Evolutionary conservation across 192 early-diverging fungal genomes (phyloP), one percentile per base, ranked within the genome.

Genomic region (Dimargaris xerosporica): DNA sequence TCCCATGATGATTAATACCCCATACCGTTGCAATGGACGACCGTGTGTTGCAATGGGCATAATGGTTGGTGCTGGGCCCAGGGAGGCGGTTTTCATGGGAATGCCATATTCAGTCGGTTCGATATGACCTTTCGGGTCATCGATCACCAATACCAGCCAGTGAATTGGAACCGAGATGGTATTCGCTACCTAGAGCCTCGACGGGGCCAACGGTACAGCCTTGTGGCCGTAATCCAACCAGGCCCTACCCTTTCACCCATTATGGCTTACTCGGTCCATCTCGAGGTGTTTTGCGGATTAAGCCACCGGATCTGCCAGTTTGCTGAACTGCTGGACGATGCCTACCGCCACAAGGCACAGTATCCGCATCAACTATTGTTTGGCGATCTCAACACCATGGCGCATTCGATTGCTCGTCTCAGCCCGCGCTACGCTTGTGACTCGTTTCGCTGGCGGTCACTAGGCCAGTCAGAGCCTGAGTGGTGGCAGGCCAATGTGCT

Each of bases 321-420:
- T 12, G 81, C 81, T 59, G 86, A 88, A 42, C 75, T 90, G 53
- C 51, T 90, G 66, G 69, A 69, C 42, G 83, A 88, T 64, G 79
- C 85, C 41, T 60, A 66, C 0, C 29, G 58, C 0, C 64, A 79
- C 19, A 63, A 65, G 0, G 44, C 52, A 0, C 61, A 52, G 55
- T 67, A 71, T 28, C 88, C 86, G 12, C 79, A 88, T 61, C 88
- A 90, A 66, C 54, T 85, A 21, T 69, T 90, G 9, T 81, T 82
- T 65, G 88, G 88, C 29, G 88, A 90, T 62, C 61, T 90, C 29
- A 90, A 90, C 64, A 90, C 88, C 0, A 85, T 87, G 72, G 84
- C 80, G 3, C 88, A 88, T 62, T 88, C 86, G 19, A 75, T 87
- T 31, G 86, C 82, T 2, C 74, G 88, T 10, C 64, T 90, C 2